Conservation (phyloP, 257 asterid species). For the Solanum etuberosum region DNA sequence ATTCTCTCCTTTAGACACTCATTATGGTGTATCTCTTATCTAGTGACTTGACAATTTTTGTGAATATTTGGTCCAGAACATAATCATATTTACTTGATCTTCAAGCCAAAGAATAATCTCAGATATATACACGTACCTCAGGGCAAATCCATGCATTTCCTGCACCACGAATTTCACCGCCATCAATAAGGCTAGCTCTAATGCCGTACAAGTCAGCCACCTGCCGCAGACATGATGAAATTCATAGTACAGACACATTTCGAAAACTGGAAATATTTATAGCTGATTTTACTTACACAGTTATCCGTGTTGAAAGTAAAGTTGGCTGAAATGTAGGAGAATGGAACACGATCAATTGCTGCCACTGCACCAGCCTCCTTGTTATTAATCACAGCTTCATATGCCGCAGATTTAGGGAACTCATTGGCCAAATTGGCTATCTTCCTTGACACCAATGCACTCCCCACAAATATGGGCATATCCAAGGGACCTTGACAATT, state of each 20-base stretch:
- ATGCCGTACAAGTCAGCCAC: constrained; percentile 98
- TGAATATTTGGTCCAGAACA: not conserved
- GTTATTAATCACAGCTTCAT: constrained; percentile 72
- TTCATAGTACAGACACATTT: not conserved
- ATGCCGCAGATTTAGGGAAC: constrained; percentile 66
- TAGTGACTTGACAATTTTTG: not conserved
- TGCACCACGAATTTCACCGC: constrained; percentile 99
- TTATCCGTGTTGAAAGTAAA: constrained; percentile 94
- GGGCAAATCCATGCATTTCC: constrained; percentile 99
- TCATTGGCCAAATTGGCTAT: constrained; percentile 50
- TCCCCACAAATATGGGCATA: constrained; percentile 94
- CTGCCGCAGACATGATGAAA: constrained; percentile 22
- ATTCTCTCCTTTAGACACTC: not conserved
- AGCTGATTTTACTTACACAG: constrained; percentile 57
- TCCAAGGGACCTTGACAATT: constrained; percentile 99
- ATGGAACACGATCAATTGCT: constrained; percentile 86
- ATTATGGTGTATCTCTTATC: not conserved
- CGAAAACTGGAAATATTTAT: not conserved
- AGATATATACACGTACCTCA: constrained; percentile 45
- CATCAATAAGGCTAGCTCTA: constrained; percentile 96
- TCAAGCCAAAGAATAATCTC: constrained; percentile 8
- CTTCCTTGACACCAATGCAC: constrained; percentile 93
- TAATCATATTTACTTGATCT: not conserved
- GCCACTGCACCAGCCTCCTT: constrained; percentile 99
- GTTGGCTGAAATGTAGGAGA: constrained; percentile 90